Base-by-base conservation (phyloP, 352 stramenopile genomes). In the Phytophthora sp. region DNA sequence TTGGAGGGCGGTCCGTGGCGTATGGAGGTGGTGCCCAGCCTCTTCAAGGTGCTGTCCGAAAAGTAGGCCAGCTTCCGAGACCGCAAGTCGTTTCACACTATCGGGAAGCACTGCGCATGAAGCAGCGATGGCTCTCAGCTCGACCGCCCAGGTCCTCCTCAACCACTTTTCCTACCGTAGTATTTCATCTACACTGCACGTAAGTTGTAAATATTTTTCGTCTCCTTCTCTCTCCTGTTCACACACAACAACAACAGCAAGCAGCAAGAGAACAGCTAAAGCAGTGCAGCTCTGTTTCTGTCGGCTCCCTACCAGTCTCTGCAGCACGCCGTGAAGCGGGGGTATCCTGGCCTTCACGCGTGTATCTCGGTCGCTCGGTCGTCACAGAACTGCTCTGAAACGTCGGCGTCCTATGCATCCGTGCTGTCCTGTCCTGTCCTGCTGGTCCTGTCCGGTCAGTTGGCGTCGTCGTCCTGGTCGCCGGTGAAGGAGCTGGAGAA, bases 401-500 rank as follows among this genome's bases (percentile, higher is more conserved):
- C 6, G 5, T 12, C 26, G 28, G n/a, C 27, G 46, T 45, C 48
- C 58, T 54, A 59, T 59, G 43, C 34, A 58, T 17, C 12, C 23
- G 4, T 38, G 17, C 48, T 45, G 34, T 56, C 48, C 26, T 59
- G 51, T 51, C 37, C 31, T 61, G n/a, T n/a, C n/a, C n/a, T n/a
- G n/a, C n/a, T n/a, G n/a, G n/a, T n/a, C n/a, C n/a, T n/a, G n/a
- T n/a, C n/a, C n/a, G n/a, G n/a, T n/a, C n/a, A 66, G 23, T 62
- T 53, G 65, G 48, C 23, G 41, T 94, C 82, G 62, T 92, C 85
- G 59, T 90, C 84, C 61, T 94, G 87, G 59, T 97, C 91, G 71
- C 93, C 87, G 41, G 92, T 97, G 79, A 98, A 99, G 8, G 96
- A 99, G 65, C 85, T 97, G 7, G 93, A 98, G 79, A 97, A 98